Base-by-base conservation (phyloP, 306 rosid species). In the Cercis canadensis region DNA sequence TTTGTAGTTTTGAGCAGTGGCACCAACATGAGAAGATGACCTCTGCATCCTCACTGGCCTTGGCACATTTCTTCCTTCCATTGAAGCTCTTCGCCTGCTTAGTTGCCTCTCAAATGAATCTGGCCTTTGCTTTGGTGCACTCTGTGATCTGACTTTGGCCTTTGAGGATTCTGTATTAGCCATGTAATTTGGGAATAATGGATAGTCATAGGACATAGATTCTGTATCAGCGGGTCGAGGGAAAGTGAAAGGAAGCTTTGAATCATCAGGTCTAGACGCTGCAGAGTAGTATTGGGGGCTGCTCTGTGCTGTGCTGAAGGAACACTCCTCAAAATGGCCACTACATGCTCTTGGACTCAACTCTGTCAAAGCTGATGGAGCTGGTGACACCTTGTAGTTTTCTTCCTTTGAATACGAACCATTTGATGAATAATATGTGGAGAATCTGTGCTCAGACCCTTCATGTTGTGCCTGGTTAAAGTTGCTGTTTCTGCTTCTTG, bases 71-170 rank as follows among this genome's bases (percentile, higher is more conserved):
- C 96, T 83, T 37, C 96, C 97, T 69, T 92, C 98, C 24, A 88
- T 62, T 0, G 93, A 88, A 4, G 63, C 21, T 77, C 93, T 87
- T 33, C 93, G 75, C 21, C 92, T 76, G 83, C 97, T 92, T 0
- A 76, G 87, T 29, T 85, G 97, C 80, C 88, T 82, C 77, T 89
- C 97, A 0, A 86, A 77, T 3, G 92, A 45, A 29, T 94, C 99
- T 0, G 94, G 97, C 51, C 99, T 76, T 51, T 85, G 90, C 86
- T 89, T 94, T 0, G 99, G 99, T 2, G 97, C 99, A 19, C 99
- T 94, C 1, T 91, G 97, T 0, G 97, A 94, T 41, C 97, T 77
- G 7, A 18, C 97, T 65, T 91, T 94, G 15, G 99, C 99, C 65
- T 77, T 86, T 15, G 97, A 89, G 11, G 99, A 94, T 75, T 89